A percentile compares a stretch with the other conserved stretches of the same genome.
Evolutionary conservation across 108 stramenopile genomes (phyloP).

Genomic region (Aurantiochytrium sp.): DNA sequence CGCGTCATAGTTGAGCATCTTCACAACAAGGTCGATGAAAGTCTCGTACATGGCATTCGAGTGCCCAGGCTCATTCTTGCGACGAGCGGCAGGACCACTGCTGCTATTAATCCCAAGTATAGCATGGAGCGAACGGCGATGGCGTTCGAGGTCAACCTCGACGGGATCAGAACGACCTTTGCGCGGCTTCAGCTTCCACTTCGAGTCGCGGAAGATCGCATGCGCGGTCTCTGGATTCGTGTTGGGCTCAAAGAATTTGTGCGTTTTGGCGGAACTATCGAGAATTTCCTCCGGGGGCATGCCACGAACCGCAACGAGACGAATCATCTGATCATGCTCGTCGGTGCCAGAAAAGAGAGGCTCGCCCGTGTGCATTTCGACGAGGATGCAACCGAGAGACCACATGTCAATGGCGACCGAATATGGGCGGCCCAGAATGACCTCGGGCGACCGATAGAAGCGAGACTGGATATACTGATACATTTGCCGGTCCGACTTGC

Average conservation of each 20-base stretch:
- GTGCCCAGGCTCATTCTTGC: slow-evolving; percentile 60
- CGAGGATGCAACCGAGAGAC: slow-evolving; percentile 95
- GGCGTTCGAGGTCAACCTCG: neutral
- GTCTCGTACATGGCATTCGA: slow-evolving; percentile 66
- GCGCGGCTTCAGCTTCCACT: neutral
- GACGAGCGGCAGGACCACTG: slow-evolving; percentile 36
- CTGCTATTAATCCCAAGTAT: slow-evolving; percentile 28
- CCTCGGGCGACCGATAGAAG: slow-evolving; percentile 95
- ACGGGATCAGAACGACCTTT: neutral
- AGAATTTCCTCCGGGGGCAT: slow-evolving; percentile 13
- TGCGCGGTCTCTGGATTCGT: neutral
- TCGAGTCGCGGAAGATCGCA: neutral
- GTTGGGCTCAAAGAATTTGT: slow-evolving; percentile 14
- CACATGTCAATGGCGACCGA: slow-evolving; percentile 94
- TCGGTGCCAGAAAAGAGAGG: slow-evolving; percentile 92
- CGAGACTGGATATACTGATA: slow-evolving; percentile 97
- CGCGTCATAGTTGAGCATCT: slow-evolving; percentile 78
- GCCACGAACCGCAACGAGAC: slow-evolving; percentile 19
- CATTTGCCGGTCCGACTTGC: slow-evolving; percentile 75
- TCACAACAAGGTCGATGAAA: slow-evolving; percentile 80
- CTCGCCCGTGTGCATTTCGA: slow-evolving; percentile 95
- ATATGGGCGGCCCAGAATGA: slow-evolving; percentile 90
- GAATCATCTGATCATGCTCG: slow-evolving; percentile 41
- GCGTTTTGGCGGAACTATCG: slow-evolving; percentile 14
- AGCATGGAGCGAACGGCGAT: neutral